Percentiles rank a stretch among this genome's conserved stretches.
Conservation (phyloP, 495 filamentous ascomycete species). For the Pseudotulostoma volvatum region DNA sequence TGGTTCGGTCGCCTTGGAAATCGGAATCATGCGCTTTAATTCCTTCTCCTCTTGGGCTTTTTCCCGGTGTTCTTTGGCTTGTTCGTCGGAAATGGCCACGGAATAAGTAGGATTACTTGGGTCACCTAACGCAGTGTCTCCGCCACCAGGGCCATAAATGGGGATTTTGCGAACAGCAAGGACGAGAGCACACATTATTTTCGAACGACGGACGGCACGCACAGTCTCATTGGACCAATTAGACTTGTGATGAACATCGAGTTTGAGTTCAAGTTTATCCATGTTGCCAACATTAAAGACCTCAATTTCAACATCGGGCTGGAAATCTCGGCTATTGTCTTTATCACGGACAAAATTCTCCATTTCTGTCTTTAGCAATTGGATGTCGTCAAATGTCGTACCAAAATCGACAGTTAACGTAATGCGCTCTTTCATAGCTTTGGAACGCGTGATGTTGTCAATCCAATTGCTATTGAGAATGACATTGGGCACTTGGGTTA, state of each 20-base stretch:
- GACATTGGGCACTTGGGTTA: constrained; percentile 82
- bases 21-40: constrained; percentile 41
- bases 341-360: constrained; percentile 66
- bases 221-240: constrained; percentile 93
- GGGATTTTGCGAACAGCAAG: constrained; percentile 73
- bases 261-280: constrained; percentile 69
- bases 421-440: constrained; percentile 79
- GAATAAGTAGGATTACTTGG: constrained; percentile 54
- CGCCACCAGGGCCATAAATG: constrained; percentile 68
- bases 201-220: constrained; percentile 68
- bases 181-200: constrained; percentile 91
- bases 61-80: constrained; percentile 41
- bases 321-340: constrained; percentile 84
- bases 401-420: constrained; percentile 66
- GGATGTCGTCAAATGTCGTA: constrained; percentile 75
- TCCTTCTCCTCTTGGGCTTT: constrained; percentile 45
- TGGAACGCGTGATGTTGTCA: constrained; percentile 79
- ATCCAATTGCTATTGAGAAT: constrained; percentile 81
- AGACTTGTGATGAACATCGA: constrained; percentile 79
- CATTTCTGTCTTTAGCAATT: constrained; percentile 66
- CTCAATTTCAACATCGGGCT: constrained; percentile 62
- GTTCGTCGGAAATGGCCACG: constrained; percentile 51
- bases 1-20: constrained; percentile 8
- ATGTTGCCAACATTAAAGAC: constrained; percentile 67
- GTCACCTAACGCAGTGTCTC: constrained; percentile 48